Base-by-base conservation (phyloP, 257 asterid genomes). In the Scutellaria minor region DNA sequence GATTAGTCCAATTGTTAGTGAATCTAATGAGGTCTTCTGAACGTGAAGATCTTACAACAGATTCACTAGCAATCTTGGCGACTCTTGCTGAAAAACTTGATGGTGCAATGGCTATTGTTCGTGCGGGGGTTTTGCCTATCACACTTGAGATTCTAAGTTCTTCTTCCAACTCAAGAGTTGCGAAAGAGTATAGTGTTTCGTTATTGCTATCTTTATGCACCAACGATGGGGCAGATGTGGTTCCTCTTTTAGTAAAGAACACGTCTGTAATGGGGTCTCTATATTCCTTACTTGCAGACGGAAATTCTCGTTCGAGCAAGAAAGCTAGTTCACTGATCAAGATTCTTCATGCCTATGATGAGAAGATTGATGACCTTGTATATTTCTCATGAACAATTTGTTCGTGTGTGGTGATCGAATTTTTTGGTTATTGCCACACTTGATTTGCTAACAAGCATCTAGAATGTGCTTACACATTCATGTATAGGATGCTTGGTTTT, bases 241-340 rank as follows among this genome's bases (percentile, higher is more conserved):
- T 94, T 83, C 91, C 87, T 2, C 46, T 86, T 89, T 84, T 94
- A 81, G 88, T 79, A 59, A 85, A 82, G 86, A 87, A 85, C 85
- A 66, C 84, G 11, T 83, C 94, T 57, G 44, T 93, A 12, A 87
- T 93, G 87, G 81, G 42, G 52, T 63, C 81, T 2, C 74, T 90
- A 22, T 93, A 90, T 69, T 85, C 96, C 9, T 71, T 86, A 48
- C 79, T 90, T 12, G 71, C 88, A 0, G 77, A 74, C 5, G 96
- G 98, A 24, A 78, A 87, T 35, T 6, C 86, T 1, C 79, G 88
- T 2, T 80, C 88, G 22, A 83, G 89, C 60, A 90, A 79, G 89
- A 93, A 87, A 76, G 96, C 96, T 2, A 67, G 86, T 58, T 73
- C 92, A 3, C 88, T 93, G 72, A 87, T 93, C 82, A 81, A 86